Percentiles rank a stretch among this genome's conserved stretches.
These are phyloP conservation scores for Dactylella cylindrospora DNA, from an alignment of 2,329 filamentous ascomycete species.

Conservation along the genomic window DNA sequence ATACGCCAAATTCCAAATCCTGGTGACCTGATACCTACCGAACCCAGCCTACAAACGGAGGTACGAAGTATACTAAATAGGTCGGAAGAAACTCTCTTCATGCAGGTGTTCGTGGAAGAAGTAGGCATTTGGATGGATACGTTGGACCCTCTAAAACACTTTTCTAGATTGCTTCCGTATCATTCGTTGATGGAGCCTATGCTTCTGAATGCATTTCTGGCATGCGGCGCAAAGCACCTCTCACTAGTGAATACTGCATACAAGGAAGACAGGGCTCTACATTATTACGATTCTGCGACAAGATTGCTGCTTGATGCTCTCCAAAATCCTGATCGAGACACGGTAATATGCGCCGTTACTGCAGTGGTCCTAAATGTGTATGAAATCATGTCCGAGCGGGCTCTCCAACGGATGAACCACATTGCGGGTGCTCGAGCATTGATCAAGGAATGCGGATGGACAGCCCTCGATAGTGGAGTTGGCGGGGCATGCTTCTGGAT, in stretches of 20 bases:
- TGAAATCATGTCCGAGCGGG: slow-evolving; percentile 84
- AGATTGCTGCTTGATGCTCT: slow-evolving; percentile 72
- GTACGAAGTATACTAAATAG: slow-evolving; percentile 67
- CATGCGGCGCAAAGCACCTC: slow-evolving; percentile 82
- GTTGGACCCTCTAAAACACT: slow-evolving; percentile 81
- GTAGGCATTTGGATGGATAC: slow-evolving; percentile 94
- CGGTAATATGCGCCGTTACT: slow-evolving; percentile 78
- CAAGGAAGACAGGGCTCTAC: slow-evolving; percentile 72
- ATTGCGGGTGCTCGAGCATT: slow-evolving; percentile 80
- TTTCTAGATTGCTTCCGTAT: slow-evolving; percentile 79
- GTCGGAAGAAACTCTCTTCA: slow-evolving; percentile 78
- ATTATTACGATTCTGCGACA: slow-evolving; percentile 84
- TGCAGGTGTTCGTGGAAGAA: slow-evolving; percentile 89
- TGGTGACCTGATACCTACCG: slow-evolving; percentile 48
- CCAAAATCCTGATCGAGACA: slow-evolving; percentile 82
- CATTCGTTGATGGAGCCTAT: slow-evolving; percentile 79
- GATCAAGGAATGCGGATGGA: slow-evolving; percentile 88
- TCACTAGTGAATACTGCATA: slow-evolving; percentile 70
- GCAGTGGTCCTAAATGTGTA: slow-evolving; percentile 89
- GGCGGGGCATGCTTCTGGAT: slow-evolving; percentile 92
- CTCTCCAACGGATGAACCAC: slow-evolving; percentile 81
- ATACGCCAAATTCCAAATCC: slow-evolving; percentile 44
- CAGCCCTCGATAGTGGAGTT: slow-evolving; percentile 73
- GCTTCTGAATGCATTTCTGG: slow-evolving; percentile 83
- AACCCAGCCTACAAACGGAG: slow-evolving; percentile 53